Conservation (phyloP, 345 rosid genomes). For the Erucastrum elatum region DNA sequence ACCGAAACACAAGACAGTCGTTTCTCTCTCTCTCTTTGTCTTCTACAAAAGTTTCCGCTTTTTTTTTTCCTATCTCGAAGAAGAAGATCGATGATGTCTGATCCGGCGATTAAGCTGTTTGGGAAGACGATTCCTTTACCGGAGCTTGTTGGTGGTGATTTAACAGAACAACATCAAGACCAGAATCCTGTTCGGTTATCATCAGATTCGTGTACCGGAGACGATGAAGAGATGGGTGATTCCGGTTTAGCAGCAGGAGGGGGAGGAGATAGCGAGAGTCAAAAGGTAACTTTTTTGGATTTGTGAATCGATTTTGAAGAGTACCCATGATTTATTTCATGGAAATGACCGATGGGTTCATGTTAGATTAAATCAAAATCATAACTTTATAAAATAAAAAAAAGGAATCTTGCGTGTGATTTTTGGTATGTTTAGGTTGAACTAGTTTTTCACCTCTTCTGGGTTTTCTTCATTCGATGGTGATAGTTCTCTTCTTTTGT, state of each 20-base stretch:
- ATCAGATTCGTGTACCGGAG: conserved; percentile 38
- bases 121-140: conserved; percentile 83
- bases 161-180: conserved; percentile 30
- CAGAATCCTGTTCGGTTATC: conserved; percentile 45
- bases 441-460: conserved; percentile 7
- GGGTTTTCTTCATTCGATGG: background rate
- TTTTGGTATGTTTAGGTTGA: conserved; percentile 7
- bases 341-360: conserved; percentile 17
- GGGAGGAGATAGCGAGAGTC: conserved; percentile 37
- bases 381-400: background rate
- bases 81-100: conserved; percentile 50
- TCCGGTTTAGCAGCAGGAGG: conserved; percentile 16
- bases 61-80: conserved; percentile 24
- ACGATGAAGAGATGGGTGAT: conserved; percentile 23
- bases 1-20: conserved; percentile 40
- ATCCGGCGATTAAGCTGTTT: conserved; percentile 90
- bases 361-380: conserved; percentile 25
- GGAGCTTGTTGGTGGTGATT: conserved; percentile 45
- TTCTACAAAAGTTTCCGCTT: conserved; percentile 37
- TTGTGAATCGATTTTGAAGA: conserved; percentile 16
- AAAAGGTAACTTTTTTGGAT: conserved; percentile 37
- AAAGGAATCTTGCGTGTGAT: background rate
- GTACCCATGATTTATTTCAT: conserved; percentile 14
- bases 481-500: background rate
- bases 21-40: conserved; percentile 20